Percentiles rank a stretch among this genome's conserved stretches.
These are phyloP conservation scores for Clarireedia monteithiana DNA, from an alignment of 2,329 filamentous ascomycete genomes.

Conservation along the genomic window DNA sequence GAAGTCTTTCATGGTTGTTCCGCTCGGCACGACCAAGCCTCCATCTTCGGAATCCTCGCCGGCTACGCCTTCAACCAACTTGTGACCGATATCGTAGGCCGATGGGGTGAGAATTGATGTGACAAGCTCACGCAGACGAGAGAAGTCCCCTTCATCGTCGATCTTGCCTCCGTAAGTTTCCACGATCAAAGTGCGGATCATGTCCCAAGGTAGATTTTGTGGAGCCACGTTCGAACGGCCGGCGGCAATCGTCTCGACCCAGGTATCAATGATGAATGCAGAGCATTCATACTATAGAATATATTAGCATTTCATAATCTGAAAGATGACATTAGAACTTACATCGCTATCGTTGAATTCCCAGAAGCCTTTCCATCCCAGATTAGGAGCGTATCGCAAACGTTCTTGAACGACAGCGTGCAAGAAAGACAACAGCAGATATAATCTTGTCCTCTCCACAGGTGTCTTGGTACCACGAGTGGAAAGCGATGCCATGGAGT, in stretches of 20 bases:
- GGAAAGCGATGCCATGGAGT: conserved; percentile 79
- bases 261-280: conserved; percentile 89
- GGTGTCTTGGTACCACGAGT: conserved; percentile 71
- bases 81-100: conserved; percentile 89
- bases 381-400: conserved; percentile 81
- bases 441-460: conserved; percentile 83
- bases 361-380: conserved; percentile 99
- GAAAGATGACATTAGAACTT: conserved; percentile 40
- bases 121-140: conserved; percentile 65
- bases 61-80: conserved; percentile 62
- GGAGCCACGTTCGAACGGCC: conserved; percentile 90
- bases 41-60: conserved; percentile 40
- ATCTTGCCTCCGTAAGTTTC: conserved; percentile 99
- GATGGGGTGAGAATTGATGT: conserved; percentile 71
- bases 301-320: conserved; percentile 64
- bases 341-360: conserved; percentile 99
- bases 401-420: conserved; percentile 95
- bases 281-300: conserved; percentile 81
- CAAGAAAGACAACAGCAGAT: conserved; percentile 85
- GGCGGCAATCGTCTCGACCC: conserved; percentile 76
- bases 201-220: conserved; percentile 91
- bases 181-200: conserved; percentile 81
- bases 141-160: conserved; percentile 81
- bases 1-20: conserved; percentile 80
- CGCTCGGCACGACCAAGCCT: conserved; percentile 65